Base-by-base conservation (phyloP, 306 rosid genomes). In the Castanea mollissima region DNA sequence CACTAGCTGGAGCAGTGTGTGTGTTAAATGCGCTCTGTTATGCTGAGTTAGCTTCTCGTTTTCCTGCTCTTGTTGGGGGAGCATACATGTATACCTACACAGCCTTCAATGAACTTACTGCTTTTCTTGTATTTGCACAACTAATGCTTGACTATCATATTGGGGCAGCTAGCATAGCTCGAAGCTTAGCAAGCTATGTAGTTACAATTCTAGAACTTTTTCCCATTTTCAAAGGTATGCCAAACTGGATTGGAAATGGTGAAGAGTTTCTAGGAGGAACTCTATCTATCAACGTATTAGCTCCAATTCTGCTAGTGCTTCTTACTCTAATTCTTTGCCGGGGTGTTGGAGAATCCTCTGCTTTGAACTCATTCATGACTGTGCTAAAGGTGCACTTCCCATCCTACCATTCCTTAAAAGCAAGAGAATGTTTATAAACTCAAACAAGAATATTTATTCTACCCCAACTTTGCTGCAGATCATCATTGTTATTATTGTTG, bases 31-130 rank as follows among this genome's bases (percentile, higher is more conserved):
- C 99, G 7, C 96, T 96, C 73, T 96, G 98, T 81, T 96, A 91
- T 62, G 98, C 99, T 0, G 98, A 96, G 84, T 87, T 96, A 19
- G 96, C 99, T 83, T 83, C 97, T 70, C 87, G 92, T 32, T 91
- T 96, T 80, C 99, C 99, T 74, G 97, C 99, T 38, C 87, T 96
- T 65, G 99, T 96, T 69, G 98, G 98, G 25, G 98, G 98, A 79
- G 97, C 98, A 35, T 96, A 96, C 82, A 70, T 96, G 71, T 96
- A 96, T 85, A 25, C 99, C 4, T 96, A 96, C 78, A 89, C 98
- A 57, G 94, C 99, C 41, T 93, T 96, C 85, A 96, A 93, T 65
- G 98, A 93, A 81, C 92, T 96, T 74, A 91, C 99, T 6, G 98
- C 97, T 68, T 95, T 96, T 87, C 98, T 96, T 74, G 99, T 96